Percentiles rank a stretch among this genome's conserved stretches.
Conservation (phyloP, 306 rosid species). For the Urtica urens region DNA sequence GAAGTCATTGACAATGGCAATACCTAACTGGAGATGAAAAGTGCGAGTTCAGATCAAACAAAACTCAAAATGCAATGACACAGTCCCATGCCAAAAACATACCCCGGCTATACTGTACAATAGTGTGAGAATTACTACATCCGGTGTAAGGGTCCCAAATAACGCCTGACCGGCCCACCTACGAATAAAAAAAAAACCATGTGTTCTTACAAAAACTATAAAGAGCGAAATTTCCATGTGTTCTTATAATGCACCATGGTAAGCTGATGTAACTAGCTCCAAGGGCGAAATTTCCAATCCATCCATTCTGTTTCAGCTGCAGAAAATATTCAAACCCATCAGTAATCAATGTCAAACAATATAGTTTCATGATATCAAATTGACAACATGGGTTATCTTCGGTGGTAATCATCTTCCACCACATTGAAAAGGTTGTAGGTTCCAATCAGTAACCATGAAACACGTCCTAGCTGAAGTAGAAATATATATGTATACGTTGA, state of each 20-base stretch:
- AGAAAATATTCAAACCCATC: conserved; percentile 24
- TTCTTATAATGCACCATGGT: conserved; percentile 83
- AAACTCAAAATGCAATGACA: conserved; percentile 13
- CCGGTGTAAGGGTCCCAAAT: conserved; percentile 94
- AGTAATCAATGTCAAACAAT: conserved; percentile 19
- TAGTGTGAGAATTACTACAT: conserved; percentile 69
- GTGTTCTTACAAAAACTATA: too few relatives aligned
- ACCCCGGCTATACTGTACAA: conserved; percentile 97
- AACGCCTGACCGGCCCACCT: conserved; percentile 99
- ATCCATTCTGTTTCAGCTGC: conserved; percentile 97
- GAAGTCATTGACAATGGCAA: conserved; percentile 95
- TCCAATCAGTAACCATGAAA: too few relatives aligned
- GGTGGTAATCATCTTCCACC: too few relatives aligned
- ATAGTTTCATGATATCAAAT: too few relatives aligned
- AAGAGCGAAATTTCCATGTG: too few relatives aligned
- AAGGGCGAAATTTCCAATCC: conserved; percentile 97
- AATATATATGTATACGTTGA: too few relatives aligned
- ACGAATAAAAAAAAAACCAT: conserved; percentile 18
- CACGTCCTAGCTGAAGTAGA: too few relatives aligned
- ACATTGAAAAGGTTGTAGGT: too few relatives aligned
- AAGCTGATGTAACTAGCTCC: conserved; percentile 98
- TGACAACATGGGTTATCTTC: too few relatives aligned
- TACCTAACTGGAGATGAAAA: conserved; percentile 56
- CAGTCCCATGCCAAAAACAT: conserved; percentile 28
- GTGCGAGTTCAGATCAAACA: not conserved